These are phyloP conservation scores for Xylaria digitata DNA, from an alignment of 2,329 filamentous ascomycete genomes.

Conservation along the genomic window DNA sequence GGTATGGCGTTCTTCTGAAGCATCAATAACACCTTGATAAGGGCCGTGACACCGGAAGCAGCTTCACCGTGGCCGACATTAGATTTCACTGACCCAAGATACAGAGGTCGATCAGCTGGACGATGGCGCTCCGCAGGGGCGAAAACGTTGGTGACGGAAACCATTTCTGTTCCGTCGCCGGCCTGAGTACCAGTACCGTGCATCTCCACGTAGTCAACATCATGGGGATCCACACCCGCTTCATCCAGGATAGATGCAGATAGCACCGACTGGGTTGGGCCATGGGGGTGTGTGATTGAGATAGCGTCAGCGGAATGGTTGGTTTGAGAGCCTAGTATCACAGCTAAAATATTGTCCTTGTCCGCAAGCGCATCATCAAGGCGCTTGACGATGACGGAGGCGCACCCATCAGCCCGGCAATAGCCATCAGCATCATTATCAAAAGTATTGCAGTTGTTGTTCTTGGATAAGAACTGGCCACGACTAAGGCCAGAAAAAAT, in stretches of 20 bases:
- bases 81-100: conserved; percentile 72
- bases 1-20: conserved; percentile 71
- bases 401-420: conserved; percentile 81
- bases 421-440: conserved; percentile 85
- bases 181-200: conserved; percentile 90
- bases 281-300: conserved; percentile 86
- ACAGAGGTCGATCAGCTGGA: conserved; percentile 63
- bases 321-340: conserved; percentile 78
- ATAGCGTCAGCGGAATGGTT: conserved; percentile 86
- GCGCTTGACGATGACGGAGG: conserved; percentile 80
- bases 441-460: conserved; percentile 81
- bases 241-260: conserved; percentile 77
- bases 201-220: conserved; percentile 88
- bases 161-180: conserved; percentile 85
- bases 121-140: conserved; percentile 61
- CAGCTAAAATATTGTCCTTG: conserved; percentile 80
- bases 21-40: conserved; percentile 75
- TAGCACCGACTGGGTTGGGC: conserved; percentile 77
- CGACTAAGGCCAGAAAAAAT: conserved; percentile 81
- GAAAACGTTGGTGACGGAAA: conserved; percentile 72
- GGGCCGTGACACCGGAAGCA: conserved; percentile 69
- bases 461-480: conserved; percentile 82
- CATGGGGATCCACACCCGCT: conserved; percentile 78
- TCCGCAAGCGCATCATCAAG: conserved; percentile 82
- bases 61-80: conserved; percentile 73